These are phyloP conservation scores for Alloteropsis semialata DNA, from an alignment of 176 grass and related monocot species.

Conservation along the genomic window DNA sequence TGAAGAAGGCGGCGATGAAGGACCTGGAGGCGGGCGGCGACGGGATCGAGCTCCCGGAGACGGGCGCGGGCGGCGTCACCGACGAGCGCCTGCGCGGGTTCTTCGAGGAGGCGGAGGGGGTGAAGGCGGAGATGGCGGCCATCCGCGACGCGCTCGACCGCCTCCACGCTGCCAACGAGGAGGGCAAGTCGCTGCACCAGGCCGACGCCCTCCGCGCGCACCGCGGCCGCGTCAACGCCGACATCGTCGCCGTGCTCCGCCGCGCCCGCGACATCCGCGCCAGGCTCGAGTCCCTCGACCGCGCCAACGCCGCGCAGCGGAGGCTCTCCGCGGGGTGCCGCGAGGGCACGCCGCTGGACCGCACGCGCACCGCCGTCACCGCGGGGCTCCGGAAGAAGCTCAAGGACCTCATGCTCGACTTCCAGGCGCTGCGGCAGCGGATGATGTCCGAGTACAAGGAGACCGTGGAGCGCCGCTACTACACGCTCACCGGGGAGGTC, in stretches of 20 bases:
- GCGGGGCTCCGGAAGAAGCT: constrained; percentile 82
- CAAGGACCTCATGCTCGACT: constrained; percentile 94
- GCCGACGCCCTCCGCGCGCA: constrained; percentile 67
- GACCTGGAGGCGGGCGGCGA: constrained; percentile 66
- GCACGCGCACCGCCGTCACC: constrained; percentile 82
- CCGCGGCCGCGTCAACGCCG: constrained; percentile 71
- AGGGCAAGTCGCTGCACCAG: constrained; percentile 82
- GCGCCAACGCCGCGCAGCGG: constrained; percentile 67
- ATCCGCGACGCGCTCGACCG: constrained; percentile 72
- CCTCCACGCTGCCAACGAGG: constrained; percentile 82
- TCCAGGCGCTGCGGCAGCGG: constrained; percentile 88
- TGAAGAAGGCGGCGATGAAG: constrained; percentile 96
- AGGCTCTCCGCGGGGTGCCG: constrained; percentile 60
- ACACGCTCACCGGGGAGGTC: constrained; percentile 81
- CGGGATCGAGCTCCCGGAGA: constrained; percentile 45
- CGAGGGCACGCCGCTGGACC: constrained; percentile 87
- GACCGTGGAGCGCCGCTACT: constrained; percentile 85
- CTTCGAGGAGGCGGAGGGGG: constrained; percentile 76
- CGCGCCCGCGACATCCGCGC: constrained; percentile 64
- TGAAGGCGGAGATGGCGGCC: constrained; percentile 80
- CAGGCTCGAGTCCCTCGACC: constrained; percentile 78
- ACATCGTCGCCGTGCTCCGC: constrained; percentile 66
- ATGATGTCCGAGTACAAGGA: constrained; percentile 96
- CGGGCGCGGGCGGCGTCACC: constrained; percentile 35
- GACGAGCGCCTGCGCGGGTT: constrained; percentile 77